Evolutionary conservation across 2,329 filamentous ascomycete species (phyloP), one percentile per base, ranked within the genome.

Genomic region (Hypoxylon rubiginosum): DNA sequence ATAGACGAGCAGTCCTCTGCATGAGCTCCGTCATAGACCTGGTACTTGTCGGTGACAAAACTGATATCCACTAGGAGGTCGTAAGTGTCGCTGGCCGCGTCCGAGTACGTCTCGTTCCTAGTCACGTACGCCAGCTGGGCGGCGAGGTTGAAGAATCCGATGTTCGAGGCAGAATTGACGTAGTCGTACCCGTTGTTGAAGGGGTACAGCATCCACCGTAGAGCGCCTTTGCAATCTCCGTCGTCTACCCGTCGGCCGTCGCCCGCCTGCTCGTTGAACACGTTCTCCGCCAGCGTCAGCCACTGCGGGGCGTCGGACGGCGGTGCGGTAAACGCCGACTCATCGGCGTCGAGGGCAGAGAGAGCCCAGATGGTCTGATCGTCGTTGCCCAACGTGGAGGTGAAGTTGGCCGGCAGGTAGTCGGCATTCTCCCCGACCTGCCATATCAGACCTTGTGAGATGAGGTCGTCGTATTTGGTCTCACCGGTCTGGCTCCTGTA

Each of bases 201-300:
- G 1, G 82, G 76, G 76, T 83, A 89, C 45, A 91, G 85, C 78
- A 91, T 88, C 90, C 90, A 92, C 67, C 85, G 84, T 67, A 92
- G 74, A 7, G 88, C 89, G 55, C 88, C 89, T 41, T 79, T 80
- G 73, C 90, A 92, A 10, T 64, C 30, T 1, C 82, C 82, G 0
- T 75, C 67, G 0, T 75, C 79, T 67, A 90, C 84, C 81, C 87
- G 89, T 24, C 72, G 68, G 8, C 5, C 34, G 8, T 54, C 51
- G n/a, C 71, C 70, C 2, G 82, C 82, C 72, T 90, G 87, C 1
- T 84, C 84, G 71, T 90, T 86, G 72, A 90, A 91, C 0, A 90
- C 87, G 1, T 84, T 86, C 70, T 88, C 84, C 0, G 86, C 88
- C 58, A 91, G 80, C 13, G 83, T 82, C 6, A 90, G 78, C 89